Evolutionary conservation across 1,139 yeast genomes (phyloP).

Genomic region (Nakaseomyces delphensis): DNA sequence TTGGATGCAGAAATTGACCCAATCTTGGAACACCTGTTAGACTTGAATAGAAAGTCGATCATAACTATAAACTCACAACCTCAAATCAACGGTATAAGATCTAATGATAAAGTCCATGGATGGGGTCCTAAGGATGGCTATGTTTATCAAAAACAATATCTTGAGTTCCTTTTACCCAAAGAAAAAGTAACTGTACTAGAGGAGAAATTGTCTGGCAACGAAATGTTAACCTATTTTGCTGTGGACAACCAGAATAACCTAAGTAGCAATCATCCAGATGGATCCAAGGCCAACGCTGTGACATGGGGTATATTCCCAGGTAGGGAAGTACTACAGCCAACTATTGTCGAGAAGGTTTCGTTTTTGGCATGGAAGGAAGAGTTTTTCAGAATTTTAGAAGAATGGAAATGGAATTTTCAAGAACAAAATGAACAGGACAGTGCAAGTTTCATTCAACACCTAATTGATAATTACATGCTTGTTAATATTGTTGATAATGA

Average conservation of each 20-base stretch:
- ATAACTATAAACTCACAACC: constrained; percentile 92
- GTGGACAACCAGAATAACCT: constrained; percentile 50
- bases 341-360: constrained; percentile 82
- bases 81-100: constrained; percentile 71
- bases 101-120: constrained; percentile 67
- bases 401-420: constrained; percentile 61
- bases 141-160: constrained; percentile 86
- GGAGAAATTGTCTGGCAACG: constrained; percentile 35
- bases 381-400: constrained; percentile 71
- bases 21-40: constrained; percentile 51
- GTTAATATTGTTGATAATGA: constrained; percentile 91
- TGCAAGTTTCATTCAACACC: constrained; percentile 38
- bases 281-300: constrained; percentile 78
- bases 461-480: constrained; percentile 58
- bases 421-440: constrained; percentile 31
- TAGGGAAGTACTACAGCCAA: constrained; percentile 82
- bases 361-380: constrained; percentile 97
- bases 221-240: constrained; percentile 67
- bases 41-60: constrained; percentile 56
- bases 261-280: constrained; percentile 59
- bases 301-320: constrained; percentile 98
- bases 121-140: constrained; percentile 96
- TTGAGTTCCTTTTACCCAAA: constrained; percentile 73
- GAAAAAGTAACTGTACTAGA: constrained; percentile 34
- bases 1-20: constrained; percentile 66